These are phyloP conservation scores for Plantago ovata DNA, from an alignment of 257 asterid genomes.

Conservation along the genomic window DNA sequence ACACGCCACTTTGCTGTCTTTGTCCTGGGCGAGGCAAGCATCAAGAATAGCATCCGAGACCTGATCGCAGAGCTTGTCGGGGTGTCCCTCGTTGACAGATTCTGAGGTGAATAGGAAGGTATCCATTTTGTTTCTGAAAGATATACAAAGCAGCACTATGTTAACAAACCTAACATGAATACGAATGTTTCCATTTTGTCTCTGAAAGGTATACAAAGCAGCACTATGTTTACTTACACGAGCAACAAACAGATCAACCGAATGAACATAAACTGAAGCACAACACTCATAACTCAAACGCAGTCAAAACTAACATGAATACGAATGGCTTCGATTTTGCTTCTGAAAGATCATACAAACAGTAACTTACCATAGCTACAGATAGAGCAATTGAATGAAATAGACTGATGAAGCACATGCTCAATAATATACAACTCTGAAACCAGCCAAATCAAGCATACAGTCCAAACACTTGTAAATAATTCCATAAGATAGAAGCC, in stretches of 20 bases:
- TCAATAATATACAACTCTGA: background rate
- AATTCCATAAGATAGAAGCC: background rate
- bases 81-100: slow-evolving; percentile 91
- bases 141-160: background rate
- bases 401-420: too few species aligned
- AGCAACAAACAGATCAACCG: too few species aligned
- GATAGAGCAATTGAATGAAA: background rate
- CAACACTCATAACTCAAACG: too few species aligned
- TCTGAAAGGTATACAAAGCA: slow-evolving; percentile 23
- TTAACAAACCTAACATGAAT: too few species aligned
- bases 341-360: slow-evolving; percentile 26
- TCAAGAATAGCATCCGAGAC: slow-evolving; percentile 93
- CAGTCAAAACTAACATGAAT: too few species aligned
- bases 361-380: background rate
- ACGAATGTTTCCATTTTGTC: slow-evolving; percentile 71
- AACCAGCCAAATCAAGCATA: background rate
- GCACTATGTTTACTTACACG: background rate
- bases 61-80: slow-evolving; percentile 93
- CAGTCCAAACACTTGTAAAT: background rate
- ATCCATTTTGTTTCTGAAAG: slow-evolving; percentile 57
- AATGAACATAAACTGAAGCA: too few species aligned
- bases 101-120: slow-evolving; percentile 80
- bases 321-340: slow-evolving; percentile 73
- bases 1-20: slow-evolving; percentile 88
- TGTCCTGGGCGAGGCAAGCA: slow-evolving; percentile 85